These are phyloP conservation scores for Myriosclerotinia scirpicola DNA, from an alignment of 2,329 filamentous ascomycete genomes.

Conservation along the genomic window DNA sequence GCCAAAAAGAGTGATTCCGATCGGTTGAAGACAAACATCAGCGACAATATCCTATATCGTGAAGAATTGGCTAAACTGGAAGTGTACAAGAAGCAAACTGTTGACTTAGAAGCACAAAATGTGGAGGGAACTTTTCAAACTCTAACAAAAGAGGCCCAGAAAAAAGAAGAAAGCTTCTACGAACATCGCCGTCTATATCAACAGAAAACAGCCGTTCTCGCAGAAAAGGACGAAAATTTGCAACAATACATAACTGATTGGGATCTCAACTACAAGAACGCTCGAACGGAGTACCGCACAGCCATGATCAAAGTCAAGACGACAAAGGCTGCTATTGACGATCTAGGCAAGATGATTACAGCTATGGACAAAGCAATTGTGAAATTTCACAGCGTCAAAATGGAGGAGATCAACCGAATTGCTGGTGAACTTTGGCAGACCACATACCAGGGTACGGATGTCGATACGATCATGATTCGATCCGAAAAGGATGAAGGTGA, in stretches of 20 bases:
- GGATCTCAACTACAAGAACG: constrained; percentile 83
- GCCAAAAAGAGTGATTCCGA: constrained; percentile 77
- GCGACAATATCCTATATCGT: constrained; percentile 84
- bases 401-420: constrained; percentile 97
- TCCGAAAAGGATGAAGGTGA: constrained; percentile 79
- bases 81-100: constrained; percentile 66
- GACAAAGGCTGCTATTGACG: constrained; percentile 89
- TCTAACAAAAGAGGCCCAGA: constrained; percentile 67
- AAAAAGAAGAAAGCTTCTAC: constrained; percentile 67
- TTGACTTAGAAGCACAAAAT: constrained; percentile 72
- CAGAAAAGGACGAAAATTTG: constrained; percentile 73
- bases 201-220: constrained; percentile 47
- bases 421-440: constrained; percentile 95
- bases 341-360: constrained; percentile 76
- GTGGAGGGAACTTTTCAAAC: constrained; percentile 79
- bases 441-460: constrained; percentile 95
- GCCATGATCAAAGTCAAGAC: constrained; percentile 87
- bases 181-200: constrained; percentile 74
- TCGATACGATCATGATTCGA: constrained; percentile 93
- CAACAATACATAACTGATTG: constrained; percentile 72
- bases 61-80: constrained; percentile 70
- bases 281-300: constrained; percentile 77
- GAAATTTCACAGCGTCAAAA: constrained; percentile 93
- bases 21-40: constrained; percentile 80
- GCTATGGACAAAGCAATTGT: constrained; percentile 96